Evolutionary conservation across 768 basidiomycete genomes (phyloP).

Genomic region (Phlegmacium glaucopus): DNA sequence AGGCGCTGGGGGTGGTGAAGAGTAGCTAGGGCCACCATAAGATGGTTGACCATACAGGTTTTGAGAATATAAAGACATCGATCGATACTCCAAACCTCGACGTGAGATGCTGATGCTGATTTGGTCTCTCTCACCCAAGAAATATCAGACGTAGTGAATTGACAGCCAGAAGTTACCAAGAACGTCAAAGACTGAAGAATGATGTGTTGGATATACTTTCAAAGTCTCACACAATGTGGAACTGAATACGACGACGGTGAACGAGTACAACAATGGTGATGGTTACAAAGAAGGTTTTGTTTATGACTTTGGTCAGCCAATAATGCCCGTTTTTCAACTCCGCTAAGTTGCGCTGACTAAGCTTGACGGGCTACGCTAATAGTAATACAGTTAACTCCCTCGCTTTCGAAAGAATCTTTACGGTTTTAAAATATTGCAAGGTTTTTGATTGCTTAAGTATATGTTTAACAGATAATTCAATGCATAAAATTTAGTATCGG

Average conservation of each 20-base stretch:
- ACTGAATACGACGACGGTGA: slow-evolving; percentile 33
- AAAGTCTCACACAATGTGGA: slow-evolving; percentile 51
- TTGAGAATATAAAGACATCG: slow-evolving; percentile 65
- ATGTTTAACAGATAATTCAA: not conserved
- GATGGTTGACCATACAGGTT: slow-evolving; percentile 56
- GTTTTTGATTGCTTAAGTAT: too few species aligned
- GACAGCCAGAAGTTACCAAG: slow-evolving; percentile 17
- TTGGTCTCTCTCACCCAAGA: slow-evolving; percentile 19
- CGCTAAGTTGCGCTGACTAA: slow-evolving; percentile 17
- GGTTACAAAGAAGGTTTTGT: slow-evolving; percentile 27
- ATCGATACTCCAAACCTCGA: slow-evolving; percentile 10
- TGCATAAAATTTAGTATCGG: slow-evolving; percentile 6
- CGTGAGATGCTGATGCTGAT: slow-evolving; percentile 10
- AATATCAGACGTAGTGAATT: slow-evolving; percentile 21
- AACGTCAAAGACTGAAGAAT: slow-evolving; percentile 17
- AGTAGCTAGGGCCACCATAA: slow-evolving; percentile 46
- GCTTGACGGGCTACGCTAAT: too few species aligned
- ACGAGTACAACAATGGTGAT: slow-evolving; percentile 33
- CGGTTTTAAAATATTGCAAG: not conserved
- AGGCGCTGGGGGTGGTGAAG: slow-evolving; percentile 33
- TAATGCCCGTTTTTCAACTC: slow-evolving; percentile 29
- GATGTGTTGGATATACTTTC: slow-evolving; percentile 34
- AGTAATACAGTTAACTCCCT: too few species aligned
- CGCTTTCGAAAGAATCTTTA: too few species aligned
- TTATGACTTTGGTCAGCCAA: slow-evolving; percentile 14